Base-by-base conservation (phyloP, 768 basidiomycete genomes). In the Megacollybia marginata region DNA sequence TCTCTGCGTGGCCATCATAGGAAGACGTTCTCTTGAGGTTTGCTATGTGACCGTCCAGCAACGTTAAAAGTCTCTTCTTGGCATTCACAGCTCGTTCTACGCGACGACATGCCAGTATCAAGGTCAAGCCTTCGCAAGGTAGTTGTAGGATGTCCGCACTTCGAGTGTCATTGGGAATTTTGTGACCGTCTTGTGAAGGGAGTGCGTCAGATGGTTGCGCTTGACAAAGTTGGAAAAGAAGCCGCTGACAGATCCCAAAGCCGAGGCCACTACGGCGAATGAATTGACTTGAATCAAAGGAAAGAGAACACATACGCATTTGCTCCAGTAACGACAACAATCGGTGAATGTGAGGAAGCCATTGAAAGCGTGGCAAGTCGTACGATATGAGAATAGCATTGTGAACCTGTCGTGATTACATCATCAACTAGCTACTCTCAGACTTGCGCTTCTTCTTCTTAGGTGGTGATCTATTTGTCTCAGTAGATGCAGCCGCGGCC, bases 81-180 rank as follows among this genome's bases (percentile, higher is more conserved):
- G 90, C 88, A 12, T 58, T 71, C 52, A 82, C 76, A 2, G 84
- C 91, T 4, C 82, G 75, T 53, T 76, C 71, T 35, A 64, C 68
- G 54, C 72, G 88, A 48, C 91, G 75, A 61, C 91, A 92, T 0
- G 89, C 91, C 75, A 93, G 73, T 53, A 93, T 79, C 20, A 93
- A 68, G 0, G 85, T 90, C 44, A 90, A 57, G 6, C 82, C 82
- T 15, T 74, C 69, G 56, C 71, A 79, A 8, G 65, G 63, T 11
- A 53, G 42, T 45, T 16, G 34, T 10, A 57, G 48, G 36, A 52
- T 48, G 23, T 56, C 53, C 61, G 53, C 50, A 50, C 50, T 49
- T 47, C 20, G 52, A 28, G 23, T 28, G 23, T 28, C 23, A 6
- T 6, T 28, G 23, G 2, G 23, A 6, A 28, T 3, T 28, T 28